Percentiles rank a stretch among this genome's conserved stretches.
phyloP scores from a whole-genome alignment of 306 rosid species.

The Herpetospermum pedunculosum region DNA sequence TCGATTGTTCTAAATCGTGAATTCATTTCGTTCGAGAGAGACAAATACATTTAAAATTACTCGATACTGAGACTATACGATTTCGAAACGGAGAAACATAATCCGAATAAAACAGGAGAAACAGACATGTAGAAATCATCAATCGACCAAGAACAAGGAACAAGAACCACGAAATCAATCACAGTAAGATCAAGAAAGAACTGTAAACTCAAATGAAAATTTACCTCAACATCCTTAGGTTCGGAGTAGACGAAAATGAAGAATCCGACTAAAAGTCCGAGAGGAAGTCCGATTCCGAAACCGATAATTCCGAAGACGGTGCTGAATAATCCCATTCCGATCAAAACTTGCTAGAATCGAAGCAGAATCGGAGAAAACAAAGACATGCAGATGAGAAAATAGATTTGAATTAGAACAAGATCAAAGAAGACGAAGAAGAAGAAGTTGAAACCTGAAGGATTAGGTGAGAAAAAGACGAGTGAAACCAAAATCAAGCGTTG shows the following conservation, averaged over 20 bases:
- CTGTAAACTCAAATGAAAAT: not conserved
- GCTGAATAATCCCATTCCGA: constrained; percentile 53
- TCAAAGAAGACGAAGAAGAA: not conserved
- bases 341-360: constrained; percentile 1
- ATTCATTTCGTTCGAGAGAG: not conserved
- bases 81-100: not conserved
- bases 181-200: constrained; percentile 2
- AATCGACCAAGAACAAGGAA: not conserved
- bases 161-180: not conserved
- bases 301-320: constrained; percentile 61
- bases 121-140: not conserved
- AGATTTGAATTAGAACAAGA: not conserved
- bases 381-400: not conserved
- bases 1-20: not conserved
- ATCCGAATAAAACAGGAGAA: not conserved
- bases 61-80: not conserved
- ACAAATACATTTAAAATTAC: not conserved
- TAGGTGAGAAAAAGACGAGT: not conserved
- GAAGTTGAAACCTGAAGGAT: not conserved
- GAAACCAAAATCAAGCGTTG: not conserved
- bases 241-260: constrained; percentile 55
- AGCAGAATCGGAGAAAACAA: not conserved
- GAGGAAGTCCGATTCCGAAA: constrained; percentile 63
- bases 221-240: constrained; percentile 54
- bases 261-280: constrained; percentile 77